Evolutionary conservation across 2,329 filamentous ascomycete genomes (phyloP).

Genomic region (Septoria petroselini): DNA sequence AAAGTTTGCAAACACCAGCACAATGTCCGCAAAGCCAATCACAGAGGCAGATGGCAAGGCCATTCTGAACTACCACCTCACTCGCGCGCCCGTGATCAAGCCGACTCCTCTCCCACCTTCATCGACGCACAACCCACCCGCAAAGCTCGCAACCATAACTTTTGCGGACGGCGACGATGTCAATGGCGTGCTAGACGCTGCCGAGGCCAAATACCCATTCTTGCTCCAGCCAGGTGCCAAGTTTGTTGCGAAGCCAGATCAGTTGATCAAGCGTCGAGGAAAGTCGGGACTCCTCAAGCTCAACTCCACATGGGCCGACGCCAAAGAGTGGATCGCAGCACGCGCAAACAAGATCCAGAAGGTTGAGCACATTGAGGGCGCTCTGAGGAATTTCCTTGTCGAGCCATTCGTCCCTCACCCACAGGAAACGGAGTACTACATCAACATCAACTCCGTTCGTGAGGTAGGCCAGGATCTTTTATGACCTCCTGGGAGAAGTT

Average conservation of each 20-base stretch:
- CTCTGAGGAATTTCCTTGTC: conserved; percentile 91
- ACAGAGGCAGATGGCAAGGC: conserved; percentile 99
- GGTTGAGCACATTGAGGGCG: conserved; percentile 87
- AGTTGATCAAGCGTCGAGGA: conserved; percentile 98
- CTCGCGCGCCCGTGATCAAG: conserved; percentile 95
- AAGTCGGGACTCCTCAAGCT: conserved; percentile 95
- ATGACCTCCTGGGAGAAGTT: background rate
- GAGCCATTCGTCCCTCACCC: conserved; percentile 98
- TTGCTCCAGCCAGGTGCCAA: conserved; percentile 76
- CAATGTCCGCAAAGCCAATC: conserved; percentile 95
- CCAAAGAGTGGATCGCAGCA: conserved; percentile 88
- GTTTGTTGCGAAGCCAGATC: conserved; percentile 99
- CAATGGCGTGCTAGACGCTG: conserved; percentile 83
- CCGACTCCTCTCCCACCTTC: conserved; percentile 83
- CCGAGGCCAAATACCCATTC: conserved; percentile 96
- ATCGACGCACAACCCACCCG: conserved; percentile 84
- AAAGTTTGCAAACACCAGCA: conserved; percentile 34
- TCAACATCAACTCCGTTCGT: conserved; percentile 99
- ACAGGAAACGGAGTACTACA: conserved; percentile 96
- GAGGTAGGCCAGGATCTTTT: conserved; percentile 68
- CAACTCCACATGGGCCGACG: conserved; percentile 96
- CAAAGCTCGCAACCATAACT: conserved; percentile 86
- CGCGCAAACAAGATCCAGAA: conserved; percentile 87
- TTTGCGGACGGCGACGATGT: conserved; percentile 87
- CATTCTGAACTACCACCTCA: conserved; percentile 99